Evolutionary conservation across 345 rosid genomes (phyloP).

Genomic region (Punica granatum): DNA sequence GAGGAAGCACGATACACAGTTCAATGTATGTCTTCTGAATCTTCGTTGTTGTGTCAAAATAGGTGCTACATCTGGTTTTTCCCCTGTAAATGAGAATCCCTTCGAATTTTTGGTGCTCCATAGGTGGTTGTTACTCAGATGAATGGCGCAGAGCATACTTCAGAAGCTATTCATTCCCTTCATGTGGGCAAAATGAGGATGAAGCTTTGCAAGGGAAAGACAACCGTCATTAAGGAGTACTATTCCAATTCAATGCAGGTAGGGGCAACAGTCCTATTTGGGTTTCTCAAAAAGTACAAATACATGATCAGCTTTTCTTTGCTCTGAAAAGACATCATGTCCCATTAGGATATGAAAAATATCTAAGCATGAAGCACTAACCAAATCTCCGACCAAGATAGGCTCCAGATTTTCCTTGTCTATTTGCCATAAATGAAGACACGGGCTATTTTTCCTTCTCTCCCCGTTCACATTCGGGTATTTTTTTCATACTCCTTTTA

Average conservation of each 20-base stretch:
- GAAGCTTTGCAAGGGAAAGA: slow-evolving; percentile 76
- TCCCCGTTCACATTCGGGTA: not conserved
- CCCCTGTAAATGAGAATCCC: not conserved
- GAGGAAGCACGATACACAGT: slow-evolving; percentile 80
- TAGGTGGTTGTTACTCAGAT: slow-evolving; percentile 81
- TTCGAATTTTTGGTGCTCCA: slow-evolving; percentile 1
- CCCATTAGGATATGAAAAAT: too few relatives aligned
- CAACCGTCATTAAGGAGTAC: slow-evolving; percentile 70
- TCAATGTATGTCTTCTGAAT: slow-evolving; percentile 46
- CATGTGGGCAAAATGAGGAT: slow-evolving; percentile 98
- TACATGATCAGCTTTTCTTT: not conserved
- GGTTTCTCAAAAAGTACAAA: not conserved
- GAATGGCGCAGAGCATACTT: slow-evolving; percentile 55
- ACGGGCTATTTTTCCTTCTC: not conserved
- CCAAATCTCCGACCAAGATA: too few relatives aligned
- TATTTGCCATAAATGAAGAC: not conserved
- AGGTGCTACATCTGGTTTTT: not conserved
- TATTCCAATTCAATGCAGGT: slow-evolving; percentile 89
- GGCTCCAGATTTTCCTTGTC: not conserved
- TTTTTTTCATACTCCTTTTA: slow-evolving; percentile 8
- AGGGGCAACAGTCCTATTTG: not conserved
- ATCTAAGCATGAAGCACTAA: too few relatives aligned
- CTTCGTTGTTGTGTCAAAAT: not conserved
- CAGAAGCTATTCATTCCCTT: slow-evolving; percentile 78
- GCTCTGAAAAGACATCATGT: not conserved